Evolutionary conservation across 352 stramenopile genomes (phyloP), one percentile per base, ranked within the genome.

Genomic region (Thraustotheca clavata): DNA sequence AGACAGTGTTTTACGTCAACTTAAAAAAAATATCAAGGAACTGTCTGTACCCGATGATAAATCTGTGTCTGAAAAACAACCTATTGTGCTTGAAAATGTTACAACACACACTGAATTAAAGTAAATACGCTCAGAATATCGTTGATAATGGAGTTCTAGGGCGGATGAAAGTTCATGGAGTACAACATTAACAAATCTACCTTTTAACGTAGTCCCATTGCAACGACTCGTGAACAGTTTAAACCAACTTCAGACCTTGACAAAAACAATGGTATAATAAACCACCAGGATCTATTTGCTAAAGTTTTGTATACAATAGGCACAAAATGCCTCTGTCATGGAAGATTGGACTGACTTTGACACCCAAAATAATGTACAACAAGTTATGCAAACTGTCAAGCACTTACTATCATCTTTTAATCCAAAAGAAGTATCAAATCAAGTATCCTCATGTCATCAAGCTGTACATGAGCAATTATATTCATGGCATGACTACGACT

Each of bases 381-480:
- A 9, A 7, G 33, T 65, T 7, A 16, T 35, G 1, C 8, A 11
- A 5, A n/a, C 57, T 18, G 32, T 54, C 39, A n/a, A 52, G 39
- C n/a, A 27, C 27, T 33, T 65, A 9, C 9, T 65, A 1, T 18
- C 22, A 22, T 29, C 57, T 9, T 7, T 41, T 11, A 32, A 55
- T 12, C 6, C 46, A 29, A 3, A 12, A 4, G 47, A 29, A 4
- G 16, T 65, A 3, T 16, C 18, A 9, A 16, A 24, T 18, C 20
- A 18, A 1, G 40, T 65, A 18, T 29, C 57, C 2, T 16, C 35
- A 12, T 34, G 47, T 22, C 26, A 43, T 9, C 46, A 54, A 29
- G 36, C 26, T 34, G 39, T 65, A 27, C 57, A 65, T 26, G 57
- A 65, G 31, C 20, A 32, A 20, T 22, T 65, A 29, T 65, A 65